A percentile compares a stretch with the other conserved stretches of the same genome.
These are phyloP conservation scores for Trichoderma endophyticum DNA, from an alignment of 2,329 filamentous ascomycete species.

Conservation along the genomic window DNA sequence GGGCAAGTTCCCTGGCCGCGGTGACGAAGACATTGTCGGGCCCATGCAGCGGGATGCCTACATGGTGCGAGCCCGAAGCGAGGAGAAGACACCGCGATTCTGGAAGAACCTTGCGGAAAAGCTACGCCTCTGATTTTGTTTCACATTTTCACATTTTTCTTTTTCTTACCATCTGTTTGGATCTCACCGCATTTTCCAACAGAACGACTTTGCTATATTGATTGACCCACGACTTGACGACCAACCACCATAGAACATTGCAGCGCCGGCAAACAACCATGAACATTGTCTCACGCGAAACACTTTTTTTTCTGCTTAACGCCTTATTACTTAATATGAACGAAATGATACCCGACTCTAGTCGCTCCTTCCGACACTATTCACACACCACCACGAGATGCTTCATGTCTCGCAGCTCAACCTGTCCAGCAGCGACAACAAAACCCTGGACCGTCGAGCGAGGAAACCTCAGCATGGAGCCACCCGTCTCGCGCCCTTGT, in stretches of 20 bases:
- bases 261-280: constrained; percentile 15
- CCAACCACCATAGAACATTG: constrained; percentile 38
- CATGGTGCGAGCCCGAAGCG: constrained; percentile 46
- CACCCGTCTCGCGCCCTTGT: not conserved
- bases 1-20: constrained; percentile 83
- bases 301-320: constrained; percentile 3
- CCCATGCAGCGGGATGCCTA: constrained; percentile 70
- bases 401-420: not conserved
- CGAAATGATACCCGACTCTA: constrained; percentile 20
- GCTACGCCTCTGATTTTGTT: constrained; percentile 31
- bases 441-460: not conserved
- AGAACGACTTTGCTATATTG: constrained; percentile 12
- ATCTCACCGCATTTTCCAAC: constrained; percentile 16
- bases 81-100: constrained; percentile 47
- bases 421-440: not conserved
- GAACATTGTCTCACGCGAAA: constrained; percentile 12
- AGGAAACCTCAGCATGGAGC: not conserved
- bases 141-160: not conserved
- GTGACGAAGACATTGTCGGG: constrained; percentile 89
- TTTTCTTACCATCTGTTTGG: not conserved
- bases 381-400: not conserved
- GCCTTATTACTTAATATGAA: constrained; percentile 18
- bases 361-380: constrained; percentile 15
- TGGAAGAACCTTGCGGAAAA: constrained; percentile 49
- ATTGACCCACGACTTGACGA: constrained; percentile 34